phyloP scores from a whole-genome alignment of 192 early-diverging fungal species.

The Backusella macrospora region DNA sequence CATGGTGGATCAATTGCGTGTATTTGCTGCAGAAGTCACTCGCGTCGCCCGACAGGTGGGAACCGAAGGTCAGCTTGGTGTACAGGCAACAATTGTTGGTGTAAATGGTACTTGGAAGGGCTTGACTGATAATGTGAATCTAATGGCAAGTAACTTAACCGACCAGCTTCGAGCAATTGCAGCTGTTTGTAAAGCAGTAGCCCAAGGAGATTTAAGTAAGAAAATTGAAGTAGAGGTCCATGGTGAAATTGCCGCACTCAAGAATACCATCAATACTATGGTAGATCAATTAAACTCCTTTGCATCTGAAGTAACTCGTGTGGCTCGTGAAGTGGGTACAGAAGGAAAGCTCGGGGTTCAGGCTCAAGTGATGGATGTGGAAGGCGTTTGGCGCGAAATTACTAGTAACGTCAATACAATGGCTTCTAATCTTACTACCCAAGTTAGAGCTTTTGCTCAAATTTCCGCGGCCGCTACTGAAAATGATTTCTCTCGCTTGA shows the following conservation, averaged over 20 bases:
- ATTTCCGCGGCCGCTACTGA: constrained; percentile 62
- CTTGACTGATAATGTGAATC: constrained; percentile 58
- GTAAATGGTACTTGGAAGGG: constrained; percentile 58
- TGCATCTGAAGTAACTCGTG: constrained; percentile 62
- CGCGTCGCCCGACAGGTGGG: constrained; percentile 63
- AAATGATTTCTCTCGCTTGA: constrained; percentile 58
- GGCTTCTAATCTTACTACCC: constrained; percentile 62
- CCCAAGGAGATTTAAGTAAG: constrained; percentile 48
- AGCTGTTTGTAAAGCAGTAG: constrained; percentile 54
- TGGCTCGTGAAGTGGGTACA: constrained; percentile 66
- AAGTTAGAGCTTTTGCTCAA: constrained; percentile 68
- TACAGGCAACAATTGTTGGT: constrained; percentile 60
- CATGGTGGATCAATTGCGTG: constrained; percentile 59
- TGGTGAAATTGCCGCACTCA: constrained; percentile 59
- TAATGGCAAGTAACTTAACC: constrained; percentile 61
- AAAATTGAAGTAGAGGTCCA: constrained; percentile 53
- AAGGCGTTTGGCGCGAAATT: constrained; percentile 74
- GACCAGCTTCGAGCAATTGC: constrained; percentile 57
- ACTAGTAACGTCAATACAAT: constrained; percentile 68
- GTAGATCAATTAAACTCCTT: constrained; percentile 59
- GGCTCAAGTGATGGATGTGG: constrained; percentile 71
- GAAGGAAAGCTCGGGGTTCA: constrained; percentile 77
- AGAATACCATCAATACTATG: constrained; percentile 64
- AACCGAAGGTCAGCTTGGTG: constrained; percentile 60
- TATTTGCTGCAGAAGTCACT: constrained; percentile 62